These are phyloP conservation scores for Viola odorata DNA, from an alignment of 345 rosid genomes.

Conservation along the genomic window DNA sequence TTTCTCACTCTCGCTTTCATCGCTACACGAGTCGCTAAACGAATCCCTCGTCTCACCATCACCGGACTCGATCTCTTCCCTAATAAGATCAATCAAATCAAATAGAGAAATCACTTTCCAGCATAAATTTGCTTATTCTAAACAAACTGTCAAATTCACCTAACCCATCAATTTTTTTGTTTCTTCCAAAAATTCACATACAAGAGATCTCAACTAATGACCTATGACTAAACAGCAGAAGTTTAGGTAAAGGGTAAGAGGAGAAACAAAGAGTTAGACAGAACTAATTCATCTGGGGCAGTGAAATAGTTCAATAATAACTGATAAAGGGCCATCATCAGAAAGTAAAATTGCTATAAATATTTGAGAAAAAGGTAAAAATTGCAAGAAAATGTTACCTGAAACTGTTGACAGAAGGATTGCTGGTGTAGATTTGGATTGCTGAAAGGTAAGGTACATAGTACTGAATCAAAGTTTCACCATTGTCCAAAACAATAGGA, in stretches of 20 bases:
- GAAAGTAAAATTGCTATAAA: too few relatives aligned
- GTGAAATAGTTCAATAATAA: neutral
- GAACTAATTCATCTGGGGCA: neutral
- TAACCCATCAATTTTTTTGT: neutral
- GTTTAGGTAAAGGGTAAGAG: neutral
- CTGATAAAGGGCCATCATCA: neutral
- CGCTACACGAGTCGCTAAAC: constrained; percentile 77
- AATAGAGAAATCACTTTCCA: neutral
- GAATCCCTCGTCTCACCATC: constrained; percentile 78
- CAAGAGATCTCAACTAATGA: neutral
- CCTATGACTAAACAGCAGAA: neutral
- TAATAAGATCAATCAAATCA: constrained; percentile 17
- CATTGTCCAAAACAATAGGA: constrained; percentile 55
- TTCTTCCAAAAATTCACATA: neutral
- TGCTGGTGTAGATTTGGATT: constrained; percentile 85
- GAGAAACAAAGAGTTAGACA: too few relatives aligned
- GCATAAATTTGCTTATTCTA: neutral
- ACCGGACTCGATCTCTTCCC: constrained; percentile 77
- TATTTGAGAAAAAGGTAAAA: neutral
- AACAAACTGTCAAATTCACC: constrained; percentile 2
- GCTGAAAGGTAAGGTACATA: constrained; percentile 98
- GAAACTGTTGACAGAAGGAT: constrained; percentile 53
- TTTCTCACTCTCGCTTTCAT: constrained; percentile 89
- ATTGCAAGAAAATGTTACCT: constrained; percentile 38
- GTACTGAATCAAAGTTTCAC: constrained; percentile 86